Evolutionary conservation across 1,284 basidiomycete species (phyloP), one percentile per base, ranked within the genome.

Genomic region (Papiliotrema fonsecae): DNA sequence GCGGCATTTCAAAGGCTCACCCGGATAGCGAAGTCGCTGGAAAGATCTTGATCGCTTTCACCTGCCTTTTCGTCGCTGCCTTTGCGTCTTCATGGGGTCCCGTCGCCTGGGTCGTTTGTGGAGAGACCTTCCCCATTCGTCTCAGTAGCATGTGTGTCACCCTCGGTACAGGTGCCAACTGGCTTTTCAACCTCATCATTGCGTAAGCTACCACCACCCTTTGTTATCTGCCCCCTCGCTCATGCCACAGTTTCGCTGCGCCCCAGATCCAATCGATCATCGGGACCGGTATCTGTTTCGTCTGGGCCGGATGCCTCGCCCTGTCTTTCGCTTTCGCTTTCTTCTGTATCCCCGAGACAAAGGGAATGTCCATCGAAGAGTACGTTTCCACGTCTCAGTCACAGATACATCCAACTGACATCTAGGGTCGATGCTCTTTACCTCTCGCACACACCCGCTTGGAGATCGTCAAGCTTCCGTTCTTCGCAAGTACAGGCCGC

Each of bases 11-110:
- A 42, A 63, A 62, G 47, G 58, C 65, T 16, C 52, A 62, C 50
- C 65, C 65, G 22, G 52, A 64, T 48, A 40, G 54, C 42, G 44
- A 54, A 6, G 45, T 64, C 30, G 73, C 72, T 24, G 77, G 77
- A 50, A 70, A 77, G 57, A 66, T 74, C 18, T 64, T 76, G 46
- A 75, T 79, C 58, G 74, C 75, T 31, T 76, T 77, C 60, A 73
- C 70, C 35, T 76, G 74, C 64, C 54, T 77, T 58, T 78, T 77
- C 65, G 67, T 78, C 52, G 74, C 73, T 24, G 69, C 65, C 24
- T 78, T 77, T 58, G 77, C 77, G 10, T 57, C 69, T 13, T 70
- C 70, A 42, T 77, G 74, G 72, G 76, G 75, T 26, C 75, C 75
- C 3, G 70, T 76, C 38, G 73, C 64, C 27, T 65, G 64, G 69